These are phyloP conservation scores for Vigna hirtella DNA, from an alignment of 306 rosid species.

Conservation along the genomic window DNA sequence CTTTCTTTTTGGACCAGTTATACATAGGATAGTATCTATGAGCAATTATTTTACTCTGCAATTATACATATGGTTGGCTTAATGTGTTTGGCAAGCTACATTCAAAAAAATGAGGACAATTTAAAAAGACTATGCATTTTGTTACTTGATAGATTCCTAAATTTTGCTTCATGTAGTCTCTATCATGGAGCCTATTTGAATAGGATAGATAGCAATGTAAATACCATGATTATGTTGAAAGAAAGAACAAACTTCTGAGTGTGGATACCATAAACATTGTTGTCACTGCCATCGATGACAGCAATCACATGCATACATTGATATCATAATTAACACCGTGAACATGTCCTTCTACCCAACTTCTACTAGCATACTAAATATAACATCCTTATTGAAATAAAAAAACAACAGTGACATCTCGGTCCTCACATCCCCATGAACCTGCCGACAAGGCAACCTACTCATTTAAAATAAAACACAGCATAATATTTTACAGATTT, in stretches of 20 bases:
- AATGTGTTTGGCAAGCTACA: not conserved
- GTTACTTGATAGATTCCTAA: no score
- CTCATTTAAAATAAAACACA: not conserved
- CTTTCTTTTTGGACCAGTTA: not conserved
- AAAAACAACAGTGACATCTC: slow-evolving; percentile 29
- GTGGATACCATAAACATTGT: slow-evolving; percentile 43
- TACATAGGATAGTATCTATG: not conserved
- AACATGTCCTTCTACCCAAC: slow-evolving; percentile 32
- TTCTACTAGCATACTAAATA: slow-evolving; percentile 27
- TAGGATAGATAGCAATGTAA: no score
- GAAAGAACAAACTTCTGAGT: slow-evolving; percentile 28
- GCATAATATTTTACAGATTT: slow-evolving; percentile 36
- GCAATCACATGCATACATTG: slow-evolving; percentile 44
- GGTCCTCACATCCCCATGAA: slow-evolving; percentile 30
- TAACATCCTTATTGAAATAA: slow-evolving; percentile 28
- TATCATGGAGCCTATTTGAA: no score
- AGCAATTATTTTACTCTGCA: slow-evolving; percentile 3
- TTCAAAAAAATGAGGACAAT: not conserved
- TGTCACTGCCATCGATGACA: slow-evolving; percentile 42
- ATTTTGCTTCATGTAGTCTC: no score
- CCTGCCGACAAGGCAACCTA: not conserved
- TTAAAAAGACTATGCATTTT: no score
- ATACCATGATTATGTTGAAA: not conserved
- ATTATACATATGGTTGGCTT: slow-evolving; percentile 8
- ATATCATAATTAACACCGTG: not conserved